These are phyloP conservation scores for Volvox africanus DNA, from an alignment of 139 green algal species.

Conservation along the genomic window DNA sequence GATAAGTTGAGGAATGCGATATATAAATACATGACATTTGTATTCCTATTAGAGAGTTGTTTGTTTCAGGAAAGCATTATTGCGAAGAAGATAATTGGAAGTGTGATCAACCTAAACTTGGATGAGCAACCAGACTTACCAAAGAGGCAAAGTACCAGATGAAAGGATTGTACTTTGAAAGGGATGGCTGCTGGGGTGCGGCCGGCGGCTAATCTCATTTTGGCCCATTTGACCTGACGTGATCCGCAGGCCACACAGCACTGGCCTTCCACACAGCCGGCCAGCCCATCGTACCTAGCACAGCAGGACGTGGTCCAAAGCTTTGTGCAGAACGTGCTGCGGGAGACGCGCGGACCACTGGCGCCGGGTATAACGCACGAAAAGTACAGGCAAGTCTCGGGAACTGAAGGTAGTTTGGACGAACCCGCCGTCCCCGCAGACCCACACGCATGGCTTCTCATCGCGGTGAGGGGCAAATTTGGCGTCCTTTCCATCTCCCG, in stretches of 20 bases:
- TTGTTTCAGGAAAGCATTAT: no score
- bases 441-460: background rate
- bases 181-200: background rate
- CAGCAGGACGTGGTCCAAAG: conserved; percentile 44
- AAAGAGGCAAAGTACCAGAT: background rate
- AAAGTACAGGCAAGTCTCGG: conserved; percentile 26
- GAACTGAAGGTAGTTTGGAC: background rate
- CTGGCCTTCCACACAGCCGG: background rate
- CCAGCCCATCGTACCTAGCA: background rate
- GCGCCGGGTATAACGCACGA: conserved; percentile 19
- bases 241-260: conserved; percentile 13
- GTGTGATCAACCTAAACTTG: no score
- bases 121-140: no score
- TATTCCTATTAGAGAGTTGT: no score
- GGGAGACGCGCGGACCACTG: conserved; percentile 35
- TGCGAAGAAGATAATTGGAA: no score
- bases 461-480: background rate
- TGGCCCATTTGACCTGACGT: no score
- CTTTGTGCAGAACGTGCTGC: conserved; percentile 49
- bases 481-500: background rate
- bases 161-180: background rate
- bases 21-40: no score
- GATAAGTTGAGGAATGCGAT: no score
- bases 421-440: background rate
- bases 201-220: no score